phyloP scores from a whole-genome alignment of 2,329 filamentous ascomycete genomes.

The Botryotinia calthae region DNA sequence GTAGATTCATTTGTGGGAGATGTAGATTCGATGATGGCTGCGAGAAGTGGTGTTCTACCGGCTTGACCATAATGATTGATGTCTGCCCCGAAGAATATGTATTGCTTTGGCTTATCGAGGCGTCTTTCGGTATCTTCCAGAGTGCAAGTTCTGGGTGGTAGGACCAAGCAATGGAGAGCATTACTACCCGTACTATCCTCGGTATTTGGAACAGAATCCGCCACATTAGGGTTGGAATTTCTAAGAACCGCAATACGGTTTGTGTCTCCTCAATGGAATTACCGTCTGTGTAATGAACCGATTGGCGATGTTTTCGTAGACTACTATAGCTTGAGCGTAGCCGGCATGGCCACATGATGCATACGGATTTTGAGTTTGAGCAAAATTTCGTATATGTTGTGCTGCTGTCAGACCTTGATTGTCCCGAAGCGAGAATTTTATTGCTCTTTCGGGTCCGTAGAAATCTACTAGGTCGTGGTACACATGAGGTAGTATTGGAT shows the following conservation, averaged over 20 bases:
- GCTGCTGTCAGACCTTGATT: constrained; percentile 18
- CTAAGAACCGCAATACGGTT: constrained; percentile 6
- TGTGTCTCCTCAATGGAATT: constrained; percentile 4
- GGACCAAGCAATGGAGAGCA: constrained; percentile 1
- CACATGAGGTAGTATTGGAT: constrained; percentile 11
- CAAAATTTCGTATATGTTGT: constrained; percentile 14
- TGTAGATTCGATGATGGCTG: background rate
- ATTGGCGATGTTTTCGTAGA: constrained; percentile 18
- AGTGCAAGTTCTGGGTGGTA: background rate
- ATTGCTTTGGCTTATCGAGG: constrained; percentile 12
- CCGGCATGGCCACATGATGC: constrained; percentile 15
- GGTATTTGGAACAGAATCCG: background rate
- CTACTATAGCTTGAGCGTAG: constrained; percentile 14
- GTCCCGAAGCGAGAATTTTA: constrained; percentile 16
- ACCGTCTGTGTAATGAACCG: constrained; percentile 5
- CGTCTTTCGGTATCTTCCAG: background rate
- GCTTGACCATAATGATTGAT: constrained; percentile 19
- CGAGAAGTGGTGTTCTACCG: constrained; percentile 15
- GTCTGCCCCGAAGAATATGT: constrained; percentile 8
- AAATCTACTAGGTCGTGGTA: constrained; percentile 15
- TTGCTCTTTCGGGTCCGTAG: constrained; percentile 2
- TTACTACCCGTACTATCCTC: constrained; percentile 8
- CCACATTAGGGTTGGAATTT: background rate
- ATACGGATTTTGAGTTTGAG: constrained; percentile 12
- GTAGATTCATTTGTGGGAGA: constrained; percentile 3